phyloP scores from a whole-genome alignment of 164 flowering plant genomes.

The Kalanchoe fedtschenkoi region DNA sequence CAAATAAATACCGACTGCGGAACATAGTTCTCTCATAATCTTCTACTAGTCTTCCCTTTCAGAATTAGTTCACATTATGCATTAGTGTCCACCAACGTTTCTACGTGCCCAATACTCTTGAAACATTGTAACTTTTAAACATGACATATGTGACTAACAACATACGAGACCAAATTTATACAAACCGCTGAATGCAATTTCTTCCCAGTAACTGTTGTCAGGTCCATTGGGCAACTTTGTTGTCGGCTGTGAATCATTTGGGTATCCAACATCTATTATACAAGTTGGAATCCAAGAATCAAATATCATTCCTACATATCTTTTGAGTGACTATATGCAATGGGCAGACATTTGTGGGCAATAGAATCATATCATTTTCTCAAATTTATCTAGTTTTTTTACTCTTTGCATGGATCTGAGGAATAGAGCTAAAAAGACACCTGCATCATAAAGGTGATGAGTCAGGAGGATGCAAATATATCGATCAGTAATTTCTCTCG shows the following conservation, averaged over 20 bases:
- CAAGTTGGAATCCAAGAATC: background rate
- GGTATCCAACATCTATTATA: background rate
- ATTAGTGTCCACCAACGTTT: too few relatives aligned
- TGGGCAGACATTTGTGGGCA: background rate
- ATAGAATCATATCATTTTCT: constrained; percentile 53
- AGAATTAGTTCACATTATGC: too few relatives aligned
- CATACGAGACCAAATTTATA: background rate
- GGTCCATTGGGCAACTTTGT: background rate
- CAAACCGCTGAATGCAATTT: background rate
- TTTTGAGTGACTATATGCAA: background rate
- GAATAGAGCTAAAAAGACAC: constrained; percentile 49
- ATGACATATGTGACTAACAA: background rate
- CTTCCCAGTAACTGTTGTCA: background rate
- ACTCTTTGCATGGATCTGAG: constrained; percentile 78
- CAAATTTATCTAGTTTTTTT: constrained; percentile 65
- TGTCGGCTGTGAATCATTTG: too few relatives aligned
- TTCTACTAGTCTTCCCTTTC: too few relatives aligned
- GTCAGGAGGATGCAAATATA: background rate
- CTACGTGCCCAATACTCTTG: background rate
- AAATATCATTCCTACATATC: background rate
- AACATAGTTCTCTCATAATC: too few relatives aligned
- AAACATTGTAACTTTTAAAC: background rate
- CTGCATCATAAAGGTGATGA: constrained; percentile 28
- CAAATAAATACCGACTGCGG: too few relatives aligned
- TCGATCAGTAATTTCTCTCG: background rate